Conservation (phyloP, 164 flowering plant species). For the Vitis rupestris region DNA sequence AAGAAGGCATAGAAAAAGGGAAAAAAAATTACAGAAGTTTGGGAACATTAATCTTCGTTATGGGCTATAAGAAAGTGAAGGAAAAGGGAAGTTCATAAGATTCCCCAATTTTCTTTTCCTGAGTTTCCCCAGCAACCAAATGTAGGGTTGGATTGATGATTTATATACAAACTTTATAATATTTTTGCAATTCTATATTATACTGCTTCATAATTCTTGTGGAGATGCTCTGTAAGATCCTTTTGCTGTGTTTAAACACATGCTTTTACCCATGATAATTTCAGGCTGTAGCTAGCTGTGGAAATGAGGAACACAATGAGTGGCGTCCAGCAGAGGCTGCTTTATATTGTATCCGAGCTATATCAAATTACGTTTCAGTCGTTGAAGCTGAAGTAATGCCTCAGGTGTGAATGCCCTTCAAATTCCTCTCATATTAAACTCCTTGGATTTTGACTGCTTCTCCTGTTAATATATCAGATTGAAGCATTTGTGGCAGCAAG, state of each 20-base stretch:
- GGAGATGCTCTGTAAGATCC: too few species aligned
- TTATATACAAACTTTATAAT: too few species aligned
- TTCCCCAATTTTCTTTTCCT: too few species aligned
- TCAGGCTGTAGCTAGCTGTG: slow-evolving; percentile 60
- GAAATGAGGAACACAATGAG: slow-evolving; percentile 47
- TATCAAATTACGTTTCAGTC: slow-evolving; percentile 71
- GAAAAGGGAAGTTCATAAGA: too few species aligned
- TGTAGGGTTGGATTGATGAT: too few species aligned
- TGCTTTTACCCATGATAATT: not conserved
- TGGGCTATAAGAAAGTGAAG: too few species aligned
- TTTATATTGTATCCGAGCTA: slow-evolving; percentile 84
- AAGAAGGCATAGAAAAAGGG: too few species aligned
- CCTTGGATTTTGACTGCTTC: not conserved
- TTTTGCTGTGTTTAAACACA: slow-evolving; percentile 5
- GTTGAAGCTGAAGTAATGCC: slow-evolving; percentile 90
- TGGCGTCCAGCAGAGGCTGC: slow-evolving; percentile 98
- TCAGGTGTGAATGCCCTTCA: slow-evolving; percentile 54
- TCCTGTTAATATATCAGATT: not conserved
- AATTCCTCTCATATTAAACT: not conserved
- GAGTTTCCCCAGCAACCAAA: too few species aligned
- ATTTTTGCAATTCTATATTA: too few species aligned
- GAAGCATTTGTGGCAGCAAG: not conserved
- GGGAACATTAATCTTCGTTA: too few species aligned
- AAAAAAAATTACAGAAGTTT: too few species aligned
- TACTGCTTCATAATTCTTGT: too few species aligned